Base-by-base conservation (phyloP, 805 yeast species). In the Debaryomyces castellii region DNA sequence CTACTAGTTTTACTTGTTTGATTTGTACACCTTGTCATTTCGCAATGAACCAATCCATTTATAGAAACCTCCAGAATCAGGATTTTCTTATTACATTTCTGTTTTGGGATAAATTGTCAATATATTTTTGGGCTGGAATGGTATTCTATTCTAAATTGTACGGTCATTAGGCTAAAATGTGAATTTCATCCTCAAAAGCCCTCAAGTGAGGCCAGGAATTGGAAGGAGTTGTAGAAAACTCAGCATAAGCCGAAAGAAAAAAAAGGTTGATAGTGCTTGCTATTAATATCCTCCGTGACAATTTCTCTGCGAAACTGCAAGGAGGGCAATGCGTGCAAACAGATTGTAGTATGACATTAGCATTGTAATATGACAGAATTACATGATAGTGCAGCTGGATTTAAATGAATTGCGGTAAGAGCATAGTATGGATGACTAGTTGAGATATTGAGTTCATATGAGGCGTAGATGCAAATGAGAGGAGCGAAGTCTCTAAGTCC, bases 41-140 rank as follows among this genome's bases (percentile, higher is more conserved):
- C 34, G 33, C 33, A 14, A 30, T 25, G 28, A 6, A 25, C 11
- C 28, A 10, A 10, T 30, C 34, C 34, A 30, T 14, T 30, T 9
- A 30, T 30, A 30, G 34, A 35, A 35, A 17, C 22, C 42, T 39
- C 24, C 5, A 11, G 24, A 25, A 39, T 27, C 42, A 39, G 35
- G 42, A 21, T 20, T 10, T 8, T 8, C 34, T 27, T 39, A 39
- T 39, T 39, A 39, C 42, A 14, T 27, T 39, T 27, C 42, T 18
- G 11, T 14, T 22, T 39, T 25, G 28, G 27, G 42, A 18, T 17
- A 39, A 25, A 39, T 21, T 39, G 34, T 39, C 24, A 33, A 35
- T 35, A 35, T 5, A 17, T 35, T 35, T 2, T 25, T 25, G 28
- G 4, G 11, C 28, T 25, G 11, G 12, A 25, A 25, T 25, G 12